Evolutionary conservation across 2,329 filamentous ascomycete species (phyloP), one percentile per base, ranked within the genome.

Genomic region (Pleurostoma richardsiae): DNA sequence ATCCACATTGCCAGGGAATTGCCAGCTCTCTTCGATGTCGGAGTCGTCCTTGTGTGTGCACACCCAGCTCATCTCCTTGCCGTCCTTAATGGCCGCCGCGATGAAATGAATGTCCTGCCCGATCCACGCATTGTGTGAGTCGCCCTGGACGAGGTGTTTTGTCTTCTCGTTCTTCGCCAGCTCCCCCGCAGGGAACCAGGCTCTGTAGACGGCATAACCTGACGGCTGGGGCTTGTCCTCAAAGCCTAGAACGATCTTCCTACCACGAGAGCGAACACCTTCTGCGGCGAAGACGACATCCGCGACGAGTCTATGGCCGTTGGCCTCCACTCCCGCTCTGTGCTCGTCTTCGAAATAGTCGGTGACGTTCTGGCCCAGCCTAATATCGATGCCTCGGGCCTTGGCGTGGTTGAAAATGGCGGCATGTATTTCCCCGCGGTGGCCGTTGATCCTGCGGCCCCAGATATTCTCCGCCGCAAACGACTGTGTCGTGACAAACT

Each of bases 11-110:
- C 65, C 66, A 4, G 66, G 65, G 33, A 68, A 66, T 41, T 66
- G 67, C 69, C 68, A 73, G 41, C 66, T 70, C 54, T 75, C 68
- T 45, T 72, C 64, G 44, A 74, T 71, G 46, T 72, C 66, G 10
- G 61, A 64, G n/a, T 70, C 65, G 46, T 72, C 72, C 49, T 66
- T 54, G 48, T 58, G 55, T 33, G 76, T 78, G 49, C 73, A 72
- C 8, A 77, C 76, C 76, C 76, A 79, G 45, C 67, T 73, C 51
- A 79, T 72, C 49, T 78, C 74, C 42, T 69, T 67, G 5, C 74
- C 74, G 33, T 68, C 65, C 57, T 79, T 78, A 48, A 79, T 69
- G 1, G 72, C 71, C 3, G 74, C 75, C 5, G 71, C 72, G 33
- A 79, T 69, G 54, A 76, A 75, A 52, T 76, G 73, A 3, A 76